phyloP scores from a whole-genome alignment of 805 yeast genomes.

The Starmerella gropengiesseri region DNA sequence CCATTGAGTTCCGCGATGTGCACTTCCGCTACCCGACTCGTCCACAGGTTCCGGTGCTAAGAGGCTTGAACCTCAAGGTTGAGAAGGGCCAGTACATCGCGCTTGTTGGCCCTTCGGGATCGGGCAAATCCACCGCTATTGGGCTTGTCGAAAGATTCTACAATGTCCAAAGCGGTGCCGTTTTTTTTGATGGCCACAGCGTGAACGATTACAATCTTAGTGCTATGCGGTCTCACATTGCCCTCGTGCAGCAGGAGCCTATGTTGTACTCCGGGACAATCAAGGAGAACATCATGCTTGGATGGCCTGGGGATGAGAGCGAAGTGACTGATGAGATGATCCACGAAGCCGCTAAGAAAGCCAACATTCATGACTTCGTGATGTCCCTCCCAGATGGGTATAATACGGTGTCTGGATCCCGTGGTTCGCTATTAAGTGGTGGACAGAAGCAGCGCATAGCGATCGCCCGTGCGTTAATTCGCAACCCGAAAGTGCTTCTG shows the following conservation, averaged over 20 bases:
- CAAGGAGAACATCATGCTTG: slow-evolving; percentile 46
- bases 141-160: slow-evolving; percentile 42
- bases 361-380: slow-evolving; percentile 49
- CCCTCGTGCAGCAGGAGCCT: slow-evolving; percentile 56
- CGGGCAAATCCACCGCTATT: slow-evolving; percentile 52
- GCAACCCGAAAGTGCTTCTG: slow-evolving; percentile 52
- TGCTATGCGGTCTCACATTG: slow-evolving; percentile 42
- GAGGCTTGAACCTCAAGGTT: slow-evolving; percentile 40
- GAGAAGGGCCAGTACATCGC: slow-evolving; percentile 46
- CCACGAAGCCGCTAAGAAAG: slow-evolving; percentile 39
- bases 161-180: slow-evolving; percentile 39
- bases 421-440: slow-evolving; percentile 52
- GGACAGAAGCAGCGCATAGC: slow-evolving; percentile 85
- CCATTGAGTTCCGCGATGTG: slow-evolving; percentile 45
- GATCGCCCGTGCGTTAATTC: slow-evolving; percentile 67
- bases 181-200: slow-evolving; percentile 42
- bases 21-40: slow-evolving; percentile 58
- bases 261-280: slow-evolving; percentile 45
- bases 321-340: slow-evolving; percentile 36
- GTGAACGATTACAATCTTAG: slow-evolving; percentile 40
- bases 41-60: slow-evolving; percentile 40
- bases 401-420: slow-evolving; percentile 50
- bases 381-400: slow-evolving; percentile 45
- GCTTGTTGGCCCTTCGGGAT: slow-evolving; percentile 57
- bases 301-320: slow-evolving; percentile 29